These are phyloP conservation scores for Tricholoma hemisulphureum DNA, from an alignment of 768 basidiomycete species.

Conservation along the genomic window DNA sequence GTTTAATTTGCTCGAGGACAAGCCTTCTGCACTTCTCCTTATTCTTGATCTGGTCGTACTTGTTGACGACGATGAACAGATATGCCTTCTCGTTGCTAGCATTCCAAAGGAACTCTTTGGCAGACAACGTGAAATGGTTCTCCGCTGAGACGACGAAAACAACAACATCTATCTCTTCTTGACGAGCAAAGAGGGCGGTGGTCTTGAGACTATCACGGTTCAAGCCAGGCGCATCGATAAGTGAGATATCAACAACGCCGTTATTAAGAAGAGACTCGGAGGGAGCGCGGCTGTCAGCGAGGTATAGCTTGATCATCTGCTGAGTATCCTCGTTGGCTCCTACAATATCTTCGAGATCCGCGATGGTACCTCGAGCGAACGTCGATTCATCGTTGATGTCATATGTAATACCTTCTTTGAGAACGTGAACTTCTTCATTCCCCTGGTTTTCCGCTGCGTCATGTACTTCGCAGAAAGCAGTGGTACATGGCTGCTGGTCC, in stretches of 20 bases:
- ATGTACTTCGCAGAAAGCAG: slow-evolving; percentile 95
- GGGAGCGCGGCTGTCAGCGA: slow-evolving; percentile 75
- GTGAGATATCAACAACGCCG: slow-evolving; percentile 94
- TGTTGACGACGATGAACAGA: slow-evolving; percentile 98
- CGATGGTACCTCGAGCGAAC: slow-evolving; percentile 63
- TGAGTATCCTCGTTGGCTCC: slow-evolving; percentile 70
- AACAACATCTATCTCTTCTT: slow-evolving; percentile 97
- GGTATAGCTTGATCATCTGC: slow-evolving; percentile 83
- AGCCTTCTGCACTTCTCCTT: slow-evolving; percentile 87
- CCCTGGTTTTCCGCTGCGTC: slow-evolving; percentile 81
- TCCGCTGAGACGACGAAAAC: slow-evolving; percentile 98
- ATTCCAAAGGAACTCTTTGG: slow-evolving; percentile 89
- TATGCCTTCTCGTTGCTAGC: slow-evolving; percentile 98
- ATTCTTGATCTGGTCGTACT: slow-evolving; percentile 93
- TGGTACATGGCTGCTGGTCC: slow-evolving; percentile 97
- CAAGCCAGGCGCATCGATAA: slow-evolving; percentile 97
- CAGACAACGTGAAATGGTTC: slow-evolving; percentile 96
- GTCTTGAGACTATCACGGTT: slow-evolving; percentile 95
- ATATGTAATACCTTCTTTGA: slow-evolving; percentile 69
- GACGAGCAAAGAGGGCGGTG: slow-evolving; percentile 91
- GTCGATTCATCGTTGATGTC: slow-evolving; percentile 71
- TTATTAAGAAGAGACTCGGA: slow-evolving; percentile 89
- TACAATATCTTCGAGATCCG: slow-evolving; percentile 77
- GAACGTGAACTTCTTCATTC: slow-evolving; percentile 81
- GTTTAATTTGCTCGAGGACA: slow-evolving; percentile 91